Evolutionary conservation across 192 early-diverging fungal genomes (phyloP), one percentile per base, ranked within the genome.

Genomic region (Dispira parvispora): DNA sequence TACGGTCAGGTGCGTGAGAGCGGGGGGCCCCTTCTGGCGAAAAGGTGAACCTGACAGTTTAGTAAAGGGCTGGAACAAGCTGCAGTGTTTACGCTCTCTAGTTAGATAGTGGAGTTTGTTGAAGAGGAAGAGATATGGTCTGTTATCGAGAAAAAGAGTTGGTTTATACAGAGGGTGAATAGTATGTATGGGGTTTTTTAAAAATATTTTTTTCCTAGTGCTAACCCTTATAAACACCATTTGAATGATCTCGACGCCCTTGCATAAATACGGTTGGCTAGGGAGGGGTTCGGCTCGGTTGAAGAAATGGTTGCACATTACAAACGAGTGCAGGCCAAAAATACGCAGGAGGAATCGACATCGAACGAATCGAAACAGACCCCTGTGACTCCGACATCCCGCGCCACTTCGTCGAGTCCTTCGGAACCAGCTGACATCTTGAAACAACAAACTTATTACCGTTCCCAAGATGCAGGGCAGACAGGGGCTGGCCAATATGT

Each of bases 221-320:
- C 47, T 49, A 49, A 9, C 18, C 1, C 47, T 1, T 2, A 21
- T 16, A 49, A 20, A 21, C 21, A 21, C 21, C 4, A 1, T 49
- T 16, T 16, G 4, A 21, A 21, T 16, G 18, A 20, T 16, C 16
- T 9, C 18, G 18, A 20, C 16, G 1, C 16, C 9, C 47, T 20
- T 1, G 8, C 16, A 4, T 49, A 21, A 20, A 49, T 21, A 49
- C 8, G 47, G 63, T 52, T 14, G 53, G 65, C 5, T 73, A 82
- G 67, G 61, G 78, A 79, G 52, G 78, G 81, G 11, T 74, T 73
- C 52, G 50, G 44, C 3, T 63, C 71, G 20, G 68, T 78, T 27
- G 73, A 78, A 6, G 77, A 79, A 18, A 60, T 83, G 50, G 61
- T 75, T 28, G 67, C 67, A 62, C 61, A 68, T 52, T 49, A 45